Percentiles rank a stretch among this genome's conserved stretches.
Conservation (phyloP, 208 protist genomes). For the Leishmania braziliensis region DNA sequence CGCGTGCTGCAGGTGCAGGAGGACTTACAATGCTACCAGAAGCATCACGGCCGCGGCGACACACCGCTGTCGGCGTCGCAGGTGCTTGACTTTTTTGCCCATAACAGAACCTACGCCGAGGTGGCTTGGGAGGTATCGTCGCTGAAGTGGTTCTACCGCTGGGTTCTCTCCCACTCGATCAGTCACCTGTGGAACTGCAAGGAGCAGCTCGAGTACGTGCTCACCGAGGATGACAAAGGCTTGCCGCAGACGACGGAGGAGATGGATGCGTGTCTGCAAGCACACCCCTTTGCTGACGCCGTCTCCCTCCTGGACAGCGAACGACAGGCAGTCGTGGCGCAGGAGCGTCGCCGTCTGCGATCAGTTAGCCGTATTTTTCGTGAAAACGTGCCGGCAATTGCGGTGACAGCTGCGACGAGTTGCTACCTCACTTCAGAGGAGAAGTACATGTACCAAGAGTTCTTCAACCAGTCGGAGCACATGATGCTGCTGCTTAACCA, state of each 20-base stretch:
- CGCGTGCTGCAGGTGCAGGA: constrained; percentile 63
- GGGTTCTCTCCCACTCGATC: constrained; percentile 83
- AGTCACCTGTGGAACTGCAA: constrained; percentile 66
- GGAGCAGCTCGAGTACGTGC: constrained; percentile 83
- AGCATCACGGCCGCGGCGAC: constrained; percentile 11
- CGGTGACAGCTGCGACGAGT: constrained; percentile 65
- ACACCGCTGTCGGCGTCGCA: constrained; percentile 32
- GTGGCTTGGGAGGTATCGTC: constrained; percentile 74
- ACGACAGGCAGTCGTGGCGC: constrained; percentile 61
- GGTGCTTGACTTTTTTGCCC: constrained; percentile 54
- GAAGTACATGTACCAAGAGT: constrained; percentile 89
- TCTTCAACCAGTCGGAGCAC: constrained; percentile 86
- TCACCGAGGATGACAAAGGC: constrained; percentile 42
- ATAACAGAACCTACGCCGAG: constrained; percentile 54
- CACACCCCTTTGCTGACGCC: constrained; percentile 61
- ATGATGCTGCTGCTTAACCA: constrained; percentile 67
- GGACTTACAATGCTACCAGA: constrained; percentile 41
- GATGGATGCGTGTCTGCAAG: constrained; percentile 46
- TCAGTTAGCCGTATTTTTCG: constrained; percentile 73
- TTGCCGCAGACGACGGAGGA: constrained; percentile 55
- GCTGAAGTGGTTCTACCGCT: constrained; percentile 84
- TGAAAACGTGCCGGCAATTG: constrained; percentile 48
- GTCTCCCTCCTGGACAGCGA: constrained; percentile 70
- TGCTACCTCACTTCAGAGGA: constrained; percentile 77
- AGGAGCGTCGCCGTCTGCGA: constrained; percentile 73